Evolutionary conservation across 306 rosid genomes (phyloP).

Genomic region (Gastrolobium villosum): DNA sequence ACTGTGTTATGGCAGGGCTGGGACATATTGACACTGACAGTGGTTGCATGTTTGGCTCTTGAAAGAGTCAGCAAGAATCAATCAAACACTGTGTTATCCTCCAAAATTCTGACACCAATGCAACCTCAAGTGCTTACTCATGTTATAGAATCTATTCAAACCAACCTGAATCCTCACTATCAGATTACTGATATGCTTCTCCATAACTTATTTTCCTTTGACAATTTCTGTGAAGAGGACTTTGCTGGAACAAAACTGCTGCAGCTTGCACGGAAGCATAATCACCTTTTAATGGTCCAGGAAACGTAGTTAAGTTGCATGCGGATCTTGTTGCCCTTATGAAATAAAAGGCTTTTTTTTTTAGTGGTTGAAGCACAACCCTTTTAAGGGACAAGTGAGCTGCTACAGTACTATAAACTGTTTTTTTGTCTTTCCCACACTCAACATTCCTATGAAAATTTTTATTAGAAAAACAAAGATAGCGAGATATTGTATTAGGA

Average conservation of each 20-base stretch:
- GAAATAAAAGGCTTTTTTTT: not conserved
- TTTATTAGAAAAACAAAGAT: not conserved
- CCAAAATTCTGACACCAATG: slow-evolving; percentile 41
- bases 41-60: slow-evolving; percentile 13
- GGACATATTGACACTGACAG: slow-evolving; percentile 31
- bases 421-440: not conserved
- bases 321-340: not conserved
- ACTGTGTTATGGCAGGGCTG: not conserved
- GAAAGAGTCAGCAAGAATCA: slow-evolving; percentile 10
- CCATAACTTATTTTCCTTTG: not conserved
- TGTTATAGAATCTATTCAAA: slow-evolving; percentile 12
- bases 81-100: not conserved
- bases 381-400: not conserved
- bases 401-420: not conserved
- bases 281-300: not conserved
- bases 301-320: slow-evolving; percentile 1
- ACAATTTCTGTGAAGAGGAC: slow-evolving; percentile 5
- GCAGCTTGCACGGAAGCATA: slow-evolving; percentile 5
- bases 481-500: not conserved
- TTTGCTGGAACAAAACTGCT: slow-evolving; percentile 20
- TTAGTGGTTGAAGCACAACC: not conserved
- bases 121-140: not conserved
- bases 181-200: not conserved
- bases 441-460: not conserved
- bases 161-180: not conserved